These are phyloP conservation scores for Fomes fomentarius DNA, from an alignment of 1,284 basidiomycete species.

Conservation along the genomic window DNA sequence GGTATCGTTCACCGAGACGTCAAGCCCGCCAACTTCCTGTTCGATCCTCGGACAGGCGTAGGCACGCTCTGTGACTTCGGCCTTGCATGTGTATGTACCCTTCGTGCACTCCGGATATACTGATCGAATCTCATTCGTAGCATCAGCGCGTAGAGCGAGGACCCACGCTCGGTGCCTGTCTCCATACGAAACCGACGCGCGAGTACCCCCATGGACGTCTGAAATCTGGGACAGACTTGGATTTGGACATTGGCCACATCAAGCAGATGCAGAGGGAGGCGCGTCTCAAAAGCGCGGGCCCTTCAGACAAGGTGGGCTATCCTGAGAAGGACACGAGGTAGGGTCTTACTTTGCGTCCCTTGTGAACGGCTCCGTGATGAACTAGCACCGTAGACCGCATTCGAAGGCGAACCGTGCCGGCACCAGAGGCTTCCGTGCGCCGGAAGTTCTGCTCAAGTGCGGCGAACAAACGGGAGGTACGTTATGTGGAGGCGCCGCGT, in stretches of 20 bases:
- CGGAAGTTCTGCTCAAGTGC: slow-evolving; percentile 96
- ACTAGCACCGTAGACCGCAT: slow-evolving; percentile 56
- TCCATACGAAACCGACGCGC: slow-evolving; percentile 69
- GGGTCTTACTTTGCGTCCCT: slow-evolving; percentile 1
- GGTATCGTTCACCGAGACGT: slow-evolving; percentile 96
- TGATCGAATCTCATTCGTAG: too few relatives aligned
- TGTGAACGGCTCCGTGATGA: neutral
- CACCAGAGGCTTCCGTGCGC: slow-evolving; percentile 95
- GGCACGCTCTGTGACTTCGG: slow-evolving; percentile 97
- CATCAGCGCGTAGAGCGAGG: slow-evolving; percentile 63
- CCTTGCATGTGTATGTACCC: slow-evolving; percentile 77
- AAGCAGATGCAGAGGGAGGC: slow-evolving; percentile 65
- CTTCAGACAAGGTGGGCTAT: slow-evolving; percentile 75
- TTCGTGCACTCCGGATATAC: neutral
- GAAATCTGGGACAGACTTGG: slow-evolving; percentile 41
- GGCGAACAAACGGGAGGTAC: slow-evolving; percentile 90
- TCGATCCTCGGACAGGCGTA: slow-evolving; percentile 82
- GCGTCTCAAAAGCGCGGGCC: slow-evolving; percentile 52
- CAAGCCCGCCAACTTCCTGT: slow-evolving; percentile 98
- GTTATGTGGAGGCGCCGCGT: slow-evolving; percentile 27
- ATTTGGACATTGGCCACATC: slow-evolving; percentile 47
- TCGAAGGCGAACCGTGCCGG: slow-evolving; percentile 97
- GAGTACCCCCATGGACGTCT: slow-evolving; percentile 71
- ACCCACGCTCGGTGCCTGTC: slow-evolving; percentile 58
- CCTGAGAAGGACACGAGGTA: slow-evolving; percentile 70